Conservation (phyloP, 495 filamentous ascomycete genomes). For the Tuber borchii region DNA sequence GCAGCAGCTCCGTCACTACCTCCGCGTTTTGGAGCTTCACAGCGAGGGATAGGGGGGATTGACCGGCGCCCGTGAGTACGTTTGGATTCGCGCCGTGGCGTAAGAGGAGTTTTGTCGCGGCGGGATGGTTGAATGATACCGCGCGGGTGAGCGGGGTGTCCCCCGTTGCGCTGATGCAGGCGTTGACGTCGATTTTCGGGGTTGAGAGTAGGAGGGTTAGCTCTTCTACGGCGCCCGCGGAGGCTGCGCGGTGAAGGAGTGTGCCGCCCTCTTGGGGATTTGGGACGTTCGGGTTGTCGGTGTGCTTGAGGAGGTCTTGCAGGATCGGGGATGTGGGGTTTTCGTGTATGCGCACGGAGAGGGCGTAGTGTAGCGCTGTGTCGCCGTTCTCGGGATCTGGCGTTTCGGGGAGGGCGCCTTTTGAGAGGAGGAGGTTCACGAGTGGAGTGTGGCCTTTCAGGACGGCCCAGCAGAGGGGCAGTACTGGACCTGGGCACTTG, state of each 20-base stretch:
- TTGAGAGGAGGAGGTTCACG: conserved; percentile 12
- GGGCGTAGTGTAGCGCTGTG: neutral
- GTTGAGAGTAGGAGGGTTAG: neutral
- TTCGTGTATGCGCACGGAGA: neutral
- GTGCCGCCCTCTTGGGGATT: neutral
- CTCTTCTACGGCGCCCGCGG: neutral
- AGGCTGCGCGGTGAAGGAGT: neutral
- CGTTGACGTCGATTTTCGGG: neutral
- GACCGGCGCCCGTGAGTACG: neutral
- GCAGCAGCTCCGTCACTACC: neutral
- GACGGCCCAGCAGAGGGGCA: conserved; percentile 24
- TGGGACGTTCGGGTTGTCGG: neutral
- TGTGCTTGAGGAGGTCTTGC: neutral
- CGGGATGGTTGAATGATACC: neutral
- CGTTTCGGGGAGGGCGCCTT: neutral
- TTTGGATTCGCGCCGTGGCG: neutral
- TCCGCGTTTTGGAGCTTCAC: neutral
- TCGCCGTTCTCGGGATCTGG: neutral
- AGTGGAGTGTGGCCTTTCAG: conserved; percentile 27
- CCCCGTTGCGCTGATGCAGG: neutral
- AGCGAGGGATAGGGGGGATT: neutral
- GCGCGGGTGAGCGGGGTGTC: neutral
- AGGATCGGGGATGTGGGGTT: neutral
- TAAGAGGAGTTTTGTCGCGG: neutral
- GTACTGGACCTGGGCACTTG: neutral